A percentile compares a stretch with the other conserved stretches of the same genome.
Evolutionary conservation across 805 yeast genomes (phyloP).

Genomic region (Metschnikowia noctiluminum): DNA sequence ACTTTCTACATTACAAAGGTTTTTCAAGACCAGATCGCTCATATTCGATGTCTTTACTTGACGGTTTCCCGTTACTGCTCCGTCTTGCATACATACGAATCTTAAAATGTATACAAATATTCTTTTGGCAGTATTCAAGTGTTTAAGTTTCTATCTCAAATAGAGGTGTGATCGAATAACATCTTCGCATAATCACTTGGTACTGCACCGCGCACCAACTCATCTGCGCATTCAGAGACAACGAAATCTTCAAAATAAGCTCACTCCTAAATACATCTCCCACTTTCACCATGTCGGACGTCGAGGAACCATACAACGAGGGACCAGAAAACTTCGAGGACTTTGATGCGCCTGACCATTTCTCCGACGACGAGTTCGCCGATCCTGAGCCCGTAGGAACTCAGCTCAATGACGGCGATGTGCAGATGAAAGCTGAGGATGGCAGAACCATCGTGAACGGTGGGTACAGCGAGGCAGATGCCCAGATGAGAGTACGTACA

Average conservation of each 20-base stretch:
- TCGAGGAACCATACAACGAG: constrained; percentile 59
- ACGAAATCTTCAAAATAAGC: constrained; percentile 8
- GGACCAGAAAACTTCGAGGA: constrained; percentile 70
- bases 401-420: constrained; percentile 27
- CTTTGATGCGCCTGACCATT: constrained; percentile 76
- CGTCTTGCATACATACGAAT: too few relatives aligned
- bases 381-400: constrained; percentile 29
- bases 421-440: constrained; percentile 55
- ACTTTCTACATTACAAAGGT: too few relatives aligned
- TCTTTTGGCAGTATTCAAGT: too few relatives aligned
- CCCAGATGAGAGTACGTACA: constrained; percentile 51
- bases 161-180: too few relatives aligned
- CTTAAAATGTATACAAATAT: too few relatives aligned
- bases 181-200: neutral
- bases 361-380: constrained; percentile 65
- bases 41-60: too few relatives aligned
- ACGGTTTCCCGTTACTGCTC: too few relatives aligned
- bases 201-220: constrained; percentile 1
- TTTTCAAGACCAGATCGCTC: too few relatives aligned
- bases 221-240: neutral
- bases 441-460: constrained; percentile 73
- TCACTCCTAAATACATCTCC: neutral
- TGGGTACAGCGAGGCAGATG: constrained; percentile 60
- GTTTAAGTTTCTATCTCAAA: too few relatives aligned
- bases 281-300: constrained; percentile 35